Evolutionary conservation across 768 basidiomycete genomes (phyloP).

Genomic region (Lactifluus rugatus): DNA sequence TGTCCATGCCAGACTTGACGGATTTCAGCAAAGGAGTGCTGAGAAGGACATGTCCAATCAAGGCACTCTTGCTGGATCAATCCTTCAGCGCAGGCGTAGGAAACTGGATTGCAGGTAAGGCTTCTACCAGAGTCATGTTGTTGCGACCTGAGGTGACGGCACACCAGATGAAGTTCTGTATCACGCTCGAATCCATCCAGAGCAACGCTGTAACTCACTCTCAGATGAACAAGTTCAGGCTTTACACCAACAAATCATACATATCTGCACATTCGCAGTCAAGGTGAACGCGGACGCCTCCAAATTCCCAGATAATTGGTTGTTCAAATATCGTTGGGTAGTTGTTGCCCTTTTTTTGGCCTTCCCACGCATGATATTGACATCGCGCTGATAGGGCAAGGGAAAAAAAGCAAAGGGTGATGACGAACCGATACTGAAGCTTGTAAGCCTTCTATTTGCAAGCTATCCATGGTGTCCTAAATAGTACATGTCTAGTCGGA

Average conservation of each 20-base stretch:
- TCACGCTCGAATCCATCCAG: slow-evolving; percentile 64
- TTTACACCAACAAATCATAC: slow-evolving; percentile 42
- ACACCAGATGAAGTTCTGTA: slow-evolving; percentile 59
- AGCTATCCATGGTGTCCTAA: neutral
- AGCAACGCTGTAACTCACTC: slow-evolving; percentile 51
- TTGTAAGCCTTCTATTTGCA: slow-evolving; percentile 30
- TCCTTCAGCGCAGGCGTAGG: slow-evolving; percentile 74
- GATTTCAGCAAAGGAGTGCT: slow-evolving; percentile 40
- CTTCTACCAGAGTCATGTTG: neutral
- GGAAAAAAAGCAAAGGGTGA: slow-evolving; percentile 40
- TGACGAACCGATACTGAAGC: slow-evolving; percentile 26
- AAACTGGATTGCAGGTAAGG: slow-evolving; percentile 71
- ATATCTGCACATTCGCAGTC: slow-evolving; percentile 54
- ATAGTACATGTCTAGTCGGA: slow-evolving; percentile 39
- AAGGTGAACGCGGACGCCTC: slow-evolving; percentile 58
- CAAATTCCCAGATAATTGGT: slow-evolving; percentile 58
- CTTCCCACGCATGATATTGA: neutral
- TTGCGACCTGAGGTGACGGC: neutral
- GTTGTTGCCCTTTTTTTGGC: neutral
- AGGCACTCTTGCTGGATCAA: slow-evolving; percentile 70
- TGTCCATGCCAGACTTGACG: slow-evolving; percentile 50
- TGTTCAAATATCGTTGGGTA: slow-evolving; percentile 65
- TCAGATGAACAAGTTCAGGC: slow-evolving; percentile 37
- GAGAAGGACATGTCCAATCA: slow-evolving; percentile 56
- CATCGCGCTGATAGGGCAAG: slow-evolving; percentile 36